Conservation (phyloP, 345 rosid genomes). For the Limnanthes douglasii region DNA sequence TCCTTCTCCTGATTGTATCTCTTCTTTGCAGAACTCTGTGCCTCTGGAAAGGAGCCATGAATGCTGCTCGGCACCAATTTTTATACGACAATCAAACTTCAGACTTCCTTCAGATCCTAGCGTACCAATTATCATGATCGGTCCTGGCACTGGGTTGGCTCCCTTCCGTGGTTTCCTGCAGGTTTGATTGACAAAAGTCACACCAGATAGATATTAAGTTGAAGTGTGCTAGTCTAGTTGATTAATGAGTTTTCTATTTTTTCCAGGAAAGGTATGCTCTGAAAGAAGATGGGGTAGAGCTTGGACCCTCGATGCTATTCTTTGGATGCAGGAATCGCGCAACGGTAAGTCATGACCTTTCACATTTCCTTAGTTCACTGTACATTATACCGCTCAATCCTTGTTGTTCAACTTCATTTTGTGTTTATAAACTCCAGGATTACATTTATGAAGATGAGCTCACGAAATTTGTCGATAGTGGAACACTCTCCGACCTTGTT, state of each 20-base stretch:
- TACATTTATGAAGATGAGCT: conserved; percentile 87
- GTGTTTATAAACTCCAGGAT: conserved; percentile 14
- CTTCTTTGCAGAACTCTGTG: conserved; percentile 27
- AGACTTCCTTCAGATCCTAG: conserved; percentile 46
- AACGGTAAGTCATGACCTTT: conserved; percentile 31
- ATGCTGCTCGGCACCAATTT: conserved; percentile 74
- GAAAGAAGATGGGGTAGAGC: conserved; percentile 57
- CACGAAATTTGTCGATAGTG: conserved; percentile 42
- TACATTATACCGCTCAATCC: neutral
- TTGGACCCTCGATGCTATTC: conserved; percentile 66
- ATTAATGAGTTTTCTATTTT: neutral
- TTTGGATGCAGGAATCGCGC: conserved; percentile 87
- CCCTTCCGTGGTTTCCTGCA: conserved; percentile 83
- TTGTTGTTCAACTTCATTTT: neutral
- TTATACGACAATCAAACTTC: conserved; percentile 59
- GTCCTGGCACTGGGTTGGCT: conserved; percentile 82
- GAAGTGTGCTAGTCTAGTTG: too few species aligned
- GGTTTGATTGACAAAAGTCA: conserved; percentile 16
- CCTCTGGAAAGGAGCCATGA: conserved; percentile 36
- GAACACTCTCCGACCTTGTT: conserved; percentile 63
- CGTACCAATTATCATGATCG: conserved; percentile 61
- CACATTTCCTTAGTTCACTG: neutral
- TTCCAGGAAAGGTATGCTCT: conserved; percentile 69
- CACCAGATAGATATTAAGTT: neutral
- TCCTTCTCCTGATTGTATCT: too few species aligned